These are phyloP conservation scores for Encephalitozoon romaleae DNA, from an alignment of 371 early-diverging fungal species.

Conservation along the genomic window DNA sequence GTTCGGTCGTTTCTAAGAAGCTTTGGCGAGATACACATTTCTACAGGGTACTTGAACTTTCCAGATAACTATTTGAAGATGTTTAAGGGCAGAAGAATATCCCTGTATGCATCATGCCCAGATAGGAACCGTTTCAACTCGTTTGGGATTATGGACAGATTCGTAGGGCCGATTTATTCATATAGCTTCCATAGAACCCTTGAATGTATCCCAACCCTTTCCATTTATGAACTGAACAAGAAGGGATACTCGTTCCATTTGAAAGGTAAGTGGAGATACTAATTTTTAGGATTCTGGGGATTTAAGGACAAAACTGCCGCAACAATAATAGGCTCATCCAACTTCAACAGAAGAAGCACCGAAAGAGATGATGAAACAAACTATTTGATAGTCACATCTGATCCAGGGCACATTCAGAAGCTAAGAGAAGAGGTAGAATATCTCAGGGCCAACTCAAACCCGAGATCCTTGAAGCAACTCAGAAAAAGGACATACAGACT, in stretches of 20 bases:
- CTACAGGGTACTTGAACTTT: slow-evolving; percentile 51
- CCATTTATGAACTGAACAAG: slow-evolving; percentile 16
- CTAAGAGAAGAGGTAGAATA: slow-evolving; percentile 1
- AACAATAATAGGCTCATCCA: slow-evolving; percentile 47
- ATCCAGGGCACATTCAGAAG: background rate
- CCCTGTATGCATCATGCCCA: slow-evolving; percentile 13
- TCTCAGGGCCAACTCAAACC: background rate
- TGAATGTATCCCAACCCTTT: background rate
- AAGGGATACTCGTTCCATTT: slow-evolving; percentile 33
- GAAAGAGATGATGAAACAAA: slow-evolving; percentile 41
- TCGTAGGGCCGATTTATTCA: slow-evolving; percentile 29
- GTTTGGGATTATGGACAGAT: slow-evolving; percentile 1
- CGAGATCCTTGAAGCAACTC: background rate
- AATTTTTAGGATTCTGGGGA: slow-evolving; percentile 37
- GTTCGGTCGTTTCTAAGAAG: background rate
- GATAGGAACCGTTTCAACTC: slow-evolving; percentile 35
- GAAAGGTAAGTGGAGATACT: slow-evolving; percentile 30
- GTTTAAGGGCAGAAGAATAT: slow-evolving; percentile 14
- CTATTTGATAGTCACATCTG: slow-evolving; percentile 25
- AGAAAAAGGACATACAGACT: background rate
- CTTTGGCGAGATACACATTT: slow-evolving; percentile 29
- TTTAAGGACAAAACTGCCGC: slow-evolving; percentile 30
- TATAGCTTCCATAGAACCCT: slow-evolving; percentile 23
- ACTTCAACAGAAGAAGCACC: slow-evolving; percentile 48
- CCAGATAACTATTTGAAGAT: slow-evolving; percentile 24